phyloP scores from a whole-genome alignment of 768 basidiomycete genomes.

The Russula sp. region DNA sequence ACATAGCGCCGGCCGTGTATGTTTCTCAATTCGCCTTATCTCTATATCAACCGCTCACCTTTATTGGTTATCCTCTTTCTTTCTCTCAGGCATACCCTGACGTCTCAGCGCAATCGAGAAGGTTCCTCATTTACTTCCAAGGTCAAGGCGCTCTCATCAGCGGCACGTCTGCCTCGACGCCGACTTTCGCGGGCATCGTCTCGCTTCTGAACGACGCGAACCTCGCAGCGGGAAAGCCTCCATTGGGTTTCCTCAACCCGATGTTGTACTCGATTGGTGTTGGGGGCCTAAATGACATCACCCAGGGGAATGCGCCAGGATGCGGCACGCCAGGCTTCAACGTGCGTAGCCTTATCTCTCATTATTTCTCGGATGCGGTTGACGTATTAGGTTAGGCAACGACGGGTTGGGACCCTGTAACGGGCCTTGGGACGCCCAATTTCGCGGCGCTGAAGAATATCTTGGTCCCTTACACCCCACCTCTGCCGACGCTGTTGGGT shows the following conservation, averaged over 20 bases:
- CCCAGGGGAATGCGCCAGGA: constrained; percentile 39
- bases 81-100: constrained; percentile 56
- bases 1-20: constrained; percentile 48
- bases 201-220: constrained; percentile 50
- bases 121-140: constrained; percentile 49
- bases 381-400: constrained; percentile 31
- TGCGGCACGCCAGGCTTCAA: constrained; percentile 42
- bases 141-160: constrained; percentile 24
- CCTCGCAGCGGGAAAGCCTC: constrained; percentile 33
- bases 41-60: neutral
- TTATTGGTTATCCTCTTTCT: neutral
- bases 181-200: constrained; percentile 61
- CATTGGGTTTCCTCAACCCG: constrained; percentile 43
- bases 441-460: constrained; percentile 36
- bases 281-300: constrained; percentile 40
- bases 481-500: neutral
- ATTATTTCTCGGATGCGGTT: neutral
- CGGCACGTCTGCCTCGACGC: constrained; percentile 66
- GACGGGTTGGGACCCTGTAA: constrained; percentile 41
- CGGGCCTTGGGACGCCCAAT: constrained; percentile 39
- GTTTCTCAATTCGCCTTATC: constrained; percentile 22
- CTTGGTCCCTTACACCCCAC: constrained; percentile 20
- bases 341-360: constrained; percentile 3
- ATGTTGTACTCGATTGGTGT: constrained; percentile 35
- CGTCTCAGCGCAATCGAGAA: constrained; percentile 56